These are phyloP conservation scores for Neoboletus subvelutipes DNA, from an alignment of 768 basidiomycete species.

Conservation along the genomic window DNA sequence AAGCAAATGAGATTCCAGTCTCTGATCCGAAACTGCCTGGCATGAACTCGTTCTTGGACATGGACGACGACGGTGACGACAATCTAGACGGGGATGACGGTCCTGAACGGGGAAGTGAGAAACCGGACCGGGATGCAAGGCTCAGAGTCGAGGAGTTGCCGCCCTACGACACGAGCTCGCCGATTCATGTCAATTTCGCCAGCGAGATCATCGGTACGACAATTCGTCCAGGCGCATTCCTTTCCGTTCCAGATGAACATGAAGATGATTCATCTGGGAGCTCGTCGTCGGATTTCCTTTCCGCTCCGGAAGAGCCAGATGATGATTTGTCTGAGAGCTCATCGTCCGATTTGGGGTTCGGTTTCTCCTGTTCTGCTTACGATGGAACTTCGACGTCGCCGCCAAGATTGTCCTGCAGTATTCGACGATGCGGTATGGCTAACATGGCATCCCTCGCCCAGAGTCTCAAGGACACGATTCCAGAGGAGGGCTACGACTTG, in stretches of 20 bases:
- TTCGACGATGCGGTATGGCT: slow-evolving; percentile 13
- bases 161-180: slow-evolving; percentile 14
- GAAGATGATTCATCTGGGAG: background rate
- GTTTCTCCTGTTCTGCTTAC: background rate
- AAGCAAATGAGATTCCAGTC: slow-evolving; percentile 5
- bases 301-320: background rate
- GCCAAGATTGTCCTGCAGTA: background rate
- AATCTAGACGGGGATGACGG: no score
- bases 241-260: slow-evolving; percentile 3
- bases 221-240: slow-evolving; percentile 4
- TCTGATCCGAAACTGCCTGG: slow-evolving; percentile 7
- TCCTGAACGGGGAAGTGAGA: background rate
- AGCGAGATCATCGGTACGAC: slow-evolving; percentile 16
- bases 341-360: background rate
- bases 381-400: background rate
- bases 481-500: background rate
- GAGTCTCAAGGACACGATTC: background rate
- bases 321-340: background rate
- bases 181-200: slow-evolving; percentile 5
- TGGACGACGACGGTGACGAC: no score
- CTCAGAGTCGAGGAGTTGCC: background rate
- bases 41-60: slow-evolving; percentile 14
- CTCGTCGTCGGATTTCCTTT: background rate
- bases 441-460: slow-evolving; percentile 3
- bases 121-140: background rate